phyloP scores from a whole-genome alignment of 2,329 filamentous ascomycete species.

The Hypoxylon sp. region DNA sequence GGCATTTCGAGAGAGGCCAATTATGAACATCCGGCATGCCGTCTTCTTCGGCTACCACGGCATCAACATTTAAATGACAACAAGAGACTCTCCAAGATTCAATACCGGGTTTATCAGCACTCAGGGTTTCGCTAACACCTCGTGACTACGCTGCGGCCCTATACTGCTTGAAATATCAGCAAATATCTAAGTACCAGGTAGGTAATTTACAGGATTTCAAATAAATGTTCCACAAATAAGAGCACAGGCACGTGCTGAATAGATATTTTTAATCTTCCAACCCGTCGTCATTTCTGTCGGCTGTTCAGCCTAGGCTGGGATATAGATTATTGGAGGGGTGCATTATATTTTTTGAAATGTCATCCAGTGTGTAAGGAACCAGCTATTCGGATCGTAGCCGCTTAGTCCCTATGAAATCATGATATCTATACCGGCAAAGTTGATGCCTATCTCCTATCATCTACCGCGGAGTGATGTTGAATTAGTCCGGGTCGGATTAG shows the following conservation, averaged over 20 bases:
- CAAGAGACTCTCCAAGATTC: too few relatives aligned
- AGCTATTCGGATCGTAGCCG: neutral
- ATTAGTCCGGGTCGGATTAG: neutral
- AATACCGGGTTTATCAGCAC: too few relatives aligned
- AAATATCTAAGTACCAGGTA: neutral
- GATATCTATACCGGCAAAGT: neutral
- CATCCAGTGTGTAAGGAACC: neutral
- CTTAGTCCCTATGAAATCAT: neutral
- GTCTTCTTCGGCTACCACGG: too few relatives aligned
- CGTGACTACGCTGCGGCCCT: neutral
- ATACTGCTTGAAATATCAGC: neutral
- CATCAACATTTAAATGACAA: too few relatives aligned
- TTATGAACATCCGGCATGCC: too few relatives aligned
- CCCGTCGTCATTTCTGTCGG: conserved; percentile 28
- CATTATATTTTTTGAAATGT: conserved; percentile 2
- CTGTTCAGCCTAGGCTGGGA: conserved; percentile 19
- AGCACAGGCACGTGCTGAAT: conserved; percentile 12
- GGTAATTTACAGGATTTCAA: neutral
- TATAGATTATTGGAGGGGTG: conserved; percentile 20
- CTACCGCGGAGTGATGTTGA: neutral
- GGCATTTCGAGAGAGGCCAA: too few relatives aligned
- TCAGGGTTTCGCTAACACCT: neutral
- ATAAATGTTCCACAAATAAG: conserved; percentile 12
- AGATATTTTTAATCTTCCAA: conserved; percentile 21
- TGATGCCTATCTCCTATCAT: neutral